Conservation (phyloP, 768 basidiomycete species). For the Boletellus emodensis region DNA sequence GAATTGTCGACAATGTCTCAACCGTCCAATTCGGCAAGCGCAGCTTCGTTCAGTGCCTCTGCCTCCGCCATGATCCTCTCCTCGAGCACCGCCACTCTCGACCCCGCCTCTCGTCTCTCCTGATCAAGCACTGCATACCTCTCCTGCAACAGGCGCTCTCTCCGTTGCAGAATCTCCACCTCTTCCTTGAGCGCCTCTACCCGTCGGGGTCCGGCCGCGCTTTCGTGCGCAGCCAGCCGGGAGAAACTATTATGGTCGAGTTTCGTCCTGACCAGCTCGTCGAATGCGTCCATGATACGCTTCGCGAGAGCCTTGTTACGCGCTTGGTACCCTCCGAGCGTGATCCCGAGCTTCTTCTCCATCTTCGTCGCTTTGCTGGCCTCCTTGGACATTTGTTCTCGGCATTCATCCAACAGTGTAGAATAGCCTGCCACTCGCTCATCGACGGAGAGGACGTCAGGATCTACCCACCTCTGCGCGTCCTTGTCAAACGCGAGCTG, state of each 20-base stretch:
- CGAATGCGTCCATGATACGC: conserved; percentile 63
- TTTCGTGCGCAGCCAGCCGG: conserved; percentile 68
- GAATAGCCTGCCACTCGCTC: conserved; percentile 63
- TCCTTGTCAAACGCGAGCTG: conserved; percentile 59
- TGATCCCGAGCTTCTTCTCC: conserved; percentile 87
- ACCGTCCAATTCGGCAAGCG: conserved; percentile 59
- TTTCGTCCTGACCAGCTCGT: conserved; percentile 61
- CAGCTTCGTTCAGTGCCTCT: conserved; percentile 75
- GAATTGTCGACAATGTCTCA: conserved; percentile 1
- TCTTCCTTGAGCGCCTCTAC: conserved; percentile 81
- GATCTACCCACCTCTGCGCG: conserved; percentile 63
- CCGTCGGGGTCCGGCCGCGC: conserved; percentile 70
- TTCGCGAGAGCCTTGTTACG: conserved; percentile 64
- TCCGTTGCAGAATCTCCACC: conserved; percentile 71
- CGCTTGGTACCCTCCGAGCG: conserved; percentile 87
- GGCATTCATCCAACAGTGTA: conserved; percentile 54
- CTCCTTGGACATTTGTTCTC: conserved; percentile 74
- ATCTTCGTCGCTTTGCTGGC: conserved; percentile 75
- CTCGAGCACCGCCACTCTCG: conserved; percentile 62
- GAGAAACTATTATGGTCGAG: conserved; percentile 79
- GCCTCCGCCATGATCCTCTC: conserved; percentile 86
- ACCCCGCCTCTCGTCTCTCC: conserved; percentile 59
- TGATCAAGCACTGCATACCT: conserved; percentile 79
- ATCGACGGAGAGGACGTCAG: conserved; percentile 50
- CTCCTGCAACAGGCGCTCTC: conserved; percentile 77